phyloP scores from a whole-genome alignment of 108 stramenopile genomes.

The Asterionellopsis glacialis region DNA sequence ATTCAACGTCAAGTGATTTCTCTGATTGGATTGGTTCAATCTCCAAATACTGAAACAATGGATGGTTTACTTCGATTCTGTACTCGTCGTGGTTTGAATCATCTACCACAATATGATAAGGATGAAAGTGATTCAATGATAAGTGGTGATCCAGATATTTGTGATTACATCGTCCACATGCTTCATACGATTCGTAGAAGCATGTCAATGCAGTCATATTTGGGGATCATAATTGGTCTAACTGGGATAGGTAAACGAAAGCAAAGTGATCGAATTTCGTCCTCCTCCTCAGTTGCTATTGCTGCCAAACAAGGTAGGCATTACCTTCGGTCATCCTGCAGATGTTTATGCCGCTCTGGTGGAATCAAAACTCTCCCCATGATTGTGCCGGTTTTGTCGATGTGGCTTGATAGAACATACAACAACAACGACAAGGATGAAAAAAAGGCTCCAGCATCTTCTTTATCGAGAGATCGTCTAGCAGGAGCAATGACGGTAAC shows the following conservation, averaged over 20 bases:
- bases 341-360: neutral
- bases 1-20: slow-evolving; percentile 47
- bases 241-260: slow-evolving; percentile 17
- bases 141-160: slow-evolving; percentile 15
- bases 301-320: neutral
- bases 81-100: too few species aligned
- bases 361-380: slow-evolving; percentile 6
- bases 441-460: too few species aligned
- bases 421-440: neutral
- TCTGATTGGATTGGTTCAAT: slow-evolving; percentile 39
- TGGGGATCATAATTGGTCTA: slow-evolving; percentile 49
- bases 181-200: slow-evolving; percentile 49
- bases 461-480: too few species aligned
- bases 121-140: too few species aligned
- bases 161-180: slow-evolving; percentile 40
- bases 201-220: slow-evolving; percentile 49
- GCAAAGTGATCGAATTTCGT: neutral
- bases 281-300: neutral
- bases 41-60: slow-evolving; percentile 27
- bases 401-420: neutral
- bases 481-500: too few species aligned
- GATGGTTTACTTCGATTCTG: slow-evolving; percentile 37
- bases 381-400: neutral
- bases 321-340: neutral
- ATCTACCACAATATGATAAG: too few species aligned